Percentiles rank a stretch among this genome's conserved stretches.
phyloP scores from a whole-genome alignment of 2,329 filamentous ascomycete genomes.

The Fusarium sp. region DNA sequence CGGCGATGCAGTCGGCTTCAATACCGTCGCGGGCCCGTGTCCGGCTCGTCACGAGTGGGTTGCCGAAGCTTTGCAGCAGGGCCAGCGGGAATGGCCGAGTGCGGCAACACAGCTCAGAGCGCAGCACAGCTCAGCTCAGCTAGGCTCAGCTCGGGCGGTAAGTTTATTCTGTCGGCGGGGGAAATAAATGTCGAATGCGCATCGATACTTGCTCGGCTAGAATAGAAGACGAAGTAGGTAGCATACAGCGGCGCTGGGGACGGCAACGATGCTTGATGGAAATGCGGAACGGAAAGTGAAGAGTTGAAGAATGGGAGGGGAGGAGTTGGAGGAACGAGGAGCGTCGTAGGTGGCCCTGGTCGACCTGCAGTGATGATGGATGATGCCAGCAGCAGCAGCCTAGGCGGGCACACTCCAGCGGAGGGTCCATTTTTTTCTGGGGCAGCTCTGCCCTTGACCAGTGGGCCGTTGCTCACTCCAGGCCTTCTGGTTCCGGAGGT shows the following conservation, averaged over 20 bases:
- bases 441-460: conserved; percentile 5
- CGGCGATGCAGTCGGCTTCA: conserved; percentile 6
- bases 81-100: conserved; percentile 27
- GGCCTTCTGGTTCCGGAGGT: neutral
- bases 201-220: conserved; percentile 23
- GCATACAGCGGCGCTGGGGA: conserved; percentile 9
- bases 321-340: conserved; percentile 32
- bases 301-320: conserved; percentile 22
- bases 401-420: conserved; percentile 24
- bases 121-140: conserved; percentile 25
- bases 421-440: conserved; percentile 32
- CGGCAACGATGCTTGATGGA: conserved; percentile 11
- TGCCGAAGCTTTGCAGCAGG: conserved; percentile 28
- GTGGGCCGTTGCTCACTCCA: neutral
- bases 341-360: conserved; percentile 20
- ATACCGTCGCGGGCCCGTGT: conserved; percentile 24
- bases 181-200: conserved; percentile 26
- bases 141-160: conserved; percentile 35
- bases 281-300: conserved; percentile 16
- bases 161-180: conserved; percentile 32
- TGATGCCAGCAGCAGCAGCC: conserved; percentile 47
- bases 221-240: conserved; percentile 9
- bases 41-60: conserved; percentile 13
- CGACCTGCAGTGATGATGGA: conserved; percentile 30
- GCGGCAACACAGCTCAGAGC: conserved; percentile 36